Conservation (phyloP, 225 moss, liverwort and hornwort species). For the Climacium dendroides region DNA sequence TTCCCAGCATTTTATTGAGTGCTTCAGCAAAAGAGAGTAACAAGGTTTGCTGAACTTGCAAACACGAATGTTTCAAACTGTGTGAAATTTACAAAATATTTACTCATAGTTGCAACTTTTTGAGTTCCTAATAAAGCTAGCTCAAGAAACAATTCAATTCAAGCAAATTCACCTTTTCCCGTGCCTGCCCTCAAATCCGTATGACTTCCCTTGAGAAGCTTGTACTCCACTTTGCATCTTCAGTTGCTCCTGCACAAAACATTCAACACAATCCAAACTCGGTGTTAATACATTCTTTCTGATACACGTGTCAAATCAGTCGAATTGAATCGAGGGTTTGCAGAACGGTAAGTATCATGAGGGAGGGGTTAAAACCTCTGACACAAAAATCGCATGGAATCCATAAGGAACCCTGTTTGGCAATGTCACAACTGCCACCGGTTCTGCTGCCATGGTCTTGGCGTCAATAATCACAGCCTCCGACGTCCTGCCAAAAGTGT, state of each 20-base stretch:
- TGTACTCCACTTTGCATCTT: not conserved
- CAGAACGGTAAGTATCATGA: not conserved
- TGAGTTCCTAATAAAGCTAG: not conserved
- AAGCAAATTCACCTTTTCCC: not conserved
- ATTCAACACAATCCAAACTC: not conserved
- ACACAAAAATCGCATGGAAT: constrained; percentile 27
- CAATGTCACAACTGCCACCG: constrained; percentile 37
- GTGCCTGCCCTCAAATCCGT: not conserved
- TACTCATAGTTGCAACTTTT: not conserved
- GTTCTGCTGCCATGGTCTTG: constrained; percentile 35
- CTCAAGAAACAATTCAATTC: not conserved
- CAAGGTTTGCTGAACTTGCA: not conserved
- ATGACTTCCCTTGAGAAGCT: not conserved
- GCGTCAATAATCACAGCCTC: constrained; percentile 50
- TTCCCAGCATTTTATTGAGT: not conserved
- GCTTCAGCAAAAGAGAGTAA: not conserved
- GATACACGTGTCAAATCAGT: not conserved
- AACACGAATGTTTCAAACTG: not conserved
- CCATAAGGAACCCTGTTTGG: constrained; percentile 44
- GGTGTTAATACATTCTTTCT: not conserved
- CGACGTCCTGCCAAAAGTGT: constrained; percentile 7
- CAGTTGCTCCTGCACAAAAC: not conserved
- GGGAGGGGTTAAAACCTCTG: too few species aligned
- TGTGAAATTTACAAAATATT: not conserved
- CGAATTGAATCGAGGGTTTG: not conserved